Percentiles rank a stretch among this genome's conserved stretches.
Evolutionary conservation across 305 asterid genomes (phyloP).

Genomic region (Fraxinus baroniana): DNA sequence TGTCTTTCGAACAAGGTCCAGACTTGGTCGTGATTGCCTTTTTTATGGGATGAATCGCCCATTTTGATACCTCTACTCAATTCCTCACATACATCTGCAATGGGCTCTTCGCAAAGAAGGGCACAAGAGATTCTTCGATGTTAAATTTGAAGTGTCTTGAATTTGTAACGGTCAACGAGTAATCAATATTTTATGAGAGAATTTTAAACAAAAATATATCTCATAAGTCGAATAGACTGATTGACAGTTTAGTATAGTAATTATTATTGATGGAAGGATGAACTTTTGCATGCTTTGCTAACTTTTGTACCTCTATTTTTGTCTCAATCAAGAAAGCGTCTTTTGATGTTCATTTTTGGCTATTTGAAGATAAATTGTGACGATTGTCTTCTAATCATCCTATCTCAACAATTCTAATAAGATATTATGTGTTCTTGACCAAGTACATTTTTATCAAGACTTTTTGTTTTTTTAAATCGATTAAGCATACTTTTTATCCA

Average conservation of each 20-base stretch:
- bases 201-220: too few relatives aligned
- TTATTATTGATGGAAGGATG: not conserved
- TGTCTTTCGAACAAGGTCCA: not conserved
- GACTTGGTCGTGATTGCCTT: not conserved
- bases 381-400: not conserved
- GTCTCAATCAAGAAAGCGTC: not conserved
- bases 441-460: not conserved
- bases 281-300: not conserved
- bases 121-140: not conserved
- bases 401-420: not conserved
- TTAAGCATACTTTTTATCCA: too few relatives aligned
- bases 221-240: too few relatives aligned
- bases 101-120: too few relatives aligned
- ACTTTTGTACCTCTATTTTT: not conserved
- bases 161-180: not conserved
- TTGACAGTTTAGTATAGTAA: not conserved
- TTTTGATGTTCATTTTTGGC: not conserved
- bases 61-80: not conserved
- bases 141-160: not conserved
- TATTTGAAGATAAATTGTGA: not conserved
- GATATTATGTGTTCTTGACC: not conserved
- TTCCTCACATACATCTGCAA: not conserved
- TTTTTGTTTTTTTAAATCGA: too few relatives aligned
- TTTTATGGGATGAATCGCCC: not conserved
- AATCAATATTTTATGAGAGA: not conserved